Percentiles rank a stretch among this genome's conserved stretches.
These are phyloP conservation scores for Rosa chinensis DNA, from an alignment of 306 rosid species.

Conservation along the genomic window DNA sequence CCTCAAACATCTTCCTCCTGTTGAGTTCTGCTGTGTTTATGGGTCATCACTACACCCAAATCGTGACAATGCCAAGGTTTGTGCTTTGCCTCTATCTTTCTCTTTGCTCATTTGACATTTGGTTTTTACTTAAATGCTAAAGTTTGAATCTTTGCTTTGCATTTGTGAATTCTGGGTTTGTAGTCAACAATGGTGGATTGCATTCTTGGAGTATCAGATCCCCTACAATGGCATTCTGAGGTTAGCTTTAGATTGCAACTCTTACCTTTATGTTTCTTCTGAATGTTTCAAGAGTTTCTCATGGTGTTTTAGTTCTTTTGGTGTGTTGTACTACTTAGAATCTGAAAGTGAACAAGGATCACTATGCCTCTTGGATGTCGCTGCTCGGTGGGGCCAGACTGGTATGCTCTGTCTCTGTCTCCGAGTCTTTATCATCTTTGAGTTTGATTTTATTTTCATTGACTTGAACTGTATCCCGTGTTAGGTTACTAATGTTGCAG, in stretches of 20 bases:
- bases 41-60: slow-evolving; percentile 56
- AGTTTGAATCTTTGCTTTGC: slow-evolving; percentile 8
- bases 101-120: not conserved
- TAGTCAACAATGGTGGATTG: slow-evolving; percentile 49
- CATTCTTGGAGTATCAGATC: slow-evolving; percentile 60
- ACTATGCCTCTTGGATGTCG: slow-evolving; percentile 84
- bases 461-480: slow-evolving; percentile 29
- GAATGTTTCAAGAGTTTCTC: slow-evolving; percentile 10
- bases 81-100: not conserved
- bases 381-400: slow-evolving; percentile 77
- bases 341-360: slow-evolving; percentile 73
- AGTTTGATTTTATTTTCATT: slow-evolving; percentile 14
- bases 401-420: slow-evolving; percentile 48
- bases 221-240: slow-evolving; percentile 79
- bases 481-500: slow-evolving; percentile 78
- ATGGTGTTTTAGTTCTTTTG: not conserved
- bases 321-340: slow-evolving; percentile 46
- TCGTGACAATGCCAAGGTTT: slow-evolving; percentile 35
- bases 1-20: slow-evolving; percentile 47
- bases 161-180: slow-evolving; percentile 11
- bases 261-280: slow-evolving; percentile 5
- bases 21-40: slow-evolving; percentile 54
- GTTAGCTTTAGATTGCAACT: slow-evolving; percentile 35
- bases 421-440: not conserved
- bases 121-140: not conserved